Evolutionary conservation across 345 rosid genomes (phyloP), one percentile per base, ranked within the genome.

Genomic region (Passiflora organensis): DNA sequence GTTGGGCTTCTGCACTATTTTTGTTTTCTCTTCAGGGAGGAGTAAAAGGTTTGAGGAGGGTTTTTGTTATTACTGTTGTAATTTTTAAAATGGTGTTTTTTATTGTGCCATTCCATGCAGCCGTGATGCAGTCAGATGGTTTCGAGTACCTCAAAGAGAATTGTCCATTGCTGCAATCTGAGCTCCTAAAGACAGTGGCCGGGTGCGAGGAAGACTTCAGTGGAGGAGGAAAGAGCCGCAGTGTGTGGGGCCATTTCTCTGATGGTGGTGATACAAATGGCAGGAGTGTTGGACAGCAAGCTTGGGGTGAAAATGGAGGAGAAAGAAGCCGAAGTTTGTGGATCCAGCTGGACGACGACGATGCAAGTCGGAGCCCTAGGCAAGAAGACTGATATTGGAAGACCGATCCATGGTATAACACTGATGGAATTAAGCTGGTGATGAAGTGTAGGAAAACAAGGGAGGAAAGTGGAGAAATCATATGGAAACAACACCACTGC

Each of bases 51-150:
- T n/a, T n/a, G n/a, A n/a, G n/a, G n/a, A n/a, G n/a, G n/a, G n/a
- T n/a, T n/a, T n/a, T n/a, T n/a, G n/a, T n/a, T n/a, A n/a, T n/a
- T n/a, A n/a, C n/a, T n/a, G n/a, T n/a, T n/a, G n/a, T n/a, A n/a
- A n/a, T n/a, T n/a, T n/a, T n/a, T 47, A 43, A 28, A 17, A 23
- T 12, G 6, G 18, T 2, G 23, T 42, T 32, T 36, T 38, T 60
- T 64, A 48, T 60, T n/a, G 55, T 53, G 12, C 21, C 22, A 21
- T 66, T 12, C 41, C 55, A 48, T 70, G 79, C 71, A 82, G 94
- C 89, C 70, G 89, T 85, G 13, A 79, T 85, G 85, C 72, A 67
- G 38, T 77, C 94, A 6, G 89, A 82, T 48, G 89, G 89, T 64
- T 85, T 82, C 53, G 86, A 77, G 43, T 73, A 80, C 70, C 79